phyloP scores from a whole-genome alignment of 2,329 filamentous ascomycete species.

The Venturia effusa region DNA sequence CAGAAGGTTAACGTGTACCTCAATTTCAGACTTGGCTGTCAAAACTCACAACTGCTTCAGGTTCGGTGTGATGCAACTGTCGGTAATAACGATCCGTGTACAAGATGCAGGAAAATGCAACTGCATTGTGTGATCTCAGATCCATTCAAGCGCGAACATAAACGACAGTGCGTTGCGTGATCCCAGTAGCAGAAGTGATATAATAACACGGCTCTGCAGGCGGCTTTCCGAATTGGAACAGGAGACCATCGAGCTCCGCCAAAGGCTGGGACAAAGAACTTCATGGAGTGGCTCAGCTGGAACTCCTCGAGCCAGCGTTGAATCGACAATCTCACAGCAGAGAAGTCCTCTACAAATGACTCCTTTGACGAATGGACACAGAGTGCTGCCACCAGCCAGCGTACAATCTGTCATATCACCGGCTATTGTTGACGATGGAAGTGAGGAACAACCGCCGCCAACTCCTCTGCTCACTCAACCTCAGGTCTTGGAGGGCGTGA shows the following conservation, averaged over 20 bases:
- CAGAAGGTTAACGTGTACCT: slow-evolving; percentile 25
- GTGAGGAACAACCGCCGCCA: slow-evolving; percentile 14
- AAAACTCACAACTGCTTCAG: background rate
- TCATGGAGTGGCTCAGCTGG: slow-evolving; percentile 20
- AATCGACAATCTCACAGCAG: slow-evolving; percentile 13
- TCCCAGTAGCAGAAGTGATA: background rate
- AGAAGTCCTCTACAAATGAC: slow-evolving; percentile 5
- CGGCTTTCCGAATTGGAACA: slow-evolving; percentile 28
- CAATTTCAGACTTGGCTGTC: background rate
- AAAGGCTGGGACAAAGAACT: slow-evolving; percentile 18
- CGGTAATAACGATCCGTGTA: slow-evolving; percentile 25
- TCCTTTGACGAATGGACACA: slow-evolving; percentile 11
- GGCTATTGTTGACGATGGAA: slow-evolving; percentile 1
- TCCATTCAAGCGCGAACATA: slow-evolving; percentile 32
- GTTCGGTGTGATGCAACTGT: slow-evolving; percentile 27
- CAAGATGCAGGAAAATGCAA: slow-evolving; percentile 28
- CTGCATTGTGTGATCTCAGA: slow-evolving; percentile 29
- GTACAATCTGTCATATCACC: slow-evolving; percentile 16
- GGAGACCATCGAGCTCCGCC: slow-evolving; percentile 27
- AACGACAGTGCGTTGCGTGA: slow-evolving; percentile 23
- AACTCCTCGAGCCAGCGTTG: slow-evolving; percentile 24
- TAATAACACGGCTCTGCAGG: slow-evolving; percentile 15
- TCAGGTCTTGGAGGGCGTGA: slow-evolving; percentile 22
- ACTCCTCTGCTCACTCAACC: slow-evolving; percentile 19
- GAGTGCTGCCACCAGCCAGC: slow-evolving; percentile 13